A percentile compares a stretch with the other conserved stretches of the same genome.
These are phyloP conservation scores for Amanita molliuscula DNA, from an alignment of 768 basidiomycete genomes.

Conservation along the genomic window DNA sequence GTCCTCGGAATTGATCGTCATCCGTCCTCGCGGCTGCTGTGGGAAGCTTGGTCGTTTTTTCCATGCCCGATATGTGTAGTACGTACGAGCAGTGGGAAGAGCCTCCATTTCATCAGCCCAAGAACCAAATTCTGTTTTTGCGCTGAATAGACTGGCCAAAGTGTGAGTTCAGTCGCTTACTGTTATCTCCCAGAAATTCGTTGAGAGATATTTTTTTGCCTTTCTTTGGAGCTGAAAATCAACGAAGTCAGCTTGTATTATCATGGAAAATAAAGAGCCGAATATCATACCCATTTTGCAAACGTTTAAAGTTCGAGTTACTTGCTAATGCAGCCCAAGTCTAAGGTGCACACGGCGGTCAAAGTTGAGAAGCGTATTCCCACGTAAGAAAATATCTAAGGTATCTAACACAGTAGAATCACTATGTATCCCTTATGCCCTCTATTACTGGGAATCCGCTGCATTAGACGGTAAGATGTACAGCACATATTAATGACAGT, in stretches of 20 bases:
- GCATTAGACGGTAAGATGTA: neutral
- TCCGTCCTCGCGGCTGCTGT: constrained; percentile 62
- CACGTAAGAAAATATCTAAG: neutral
- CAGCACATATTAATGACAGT: neutral
- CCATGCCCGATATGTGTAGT: neutral
- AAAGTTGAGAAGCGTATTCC: neutral
- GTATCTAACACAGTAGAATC: too few relatives aligned
- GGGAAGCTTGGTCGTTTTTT: constrained; percentile 10
- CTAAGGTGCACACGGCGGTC: neutral
- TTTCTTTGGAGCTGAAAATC: constrained; percentile 71
- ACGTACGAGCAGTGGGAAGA: constrained; percentile 89
- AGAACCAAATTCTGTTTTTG: constrained; percentile 63
- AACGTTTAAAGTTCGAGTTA: neutral
- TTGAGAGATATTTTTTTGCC: constrained; percentile 87
- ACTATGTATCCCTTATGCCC: too few relatives aligned
- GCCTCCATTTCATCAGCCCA: constrained; percentile 99
- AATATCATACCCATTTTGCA: neutral
- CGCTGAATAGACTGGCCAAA: constrained; percentile 10
- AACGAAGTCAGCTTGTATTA: neutral
- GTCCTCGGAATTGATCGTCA: constrained; percentile 44
- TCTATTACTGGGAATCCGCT: too few relatives aligned
- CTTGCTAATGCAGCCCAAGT: neutral
- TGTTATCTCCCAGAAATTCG: constrained; percentile 81
- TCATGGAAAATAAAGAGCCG: neutral
- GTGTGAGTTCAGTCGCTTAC: constrained; percentile 36